A percentile compares a stretch with the other conserved stretches of the same genome.
phyloP scores from a whole-genome alignment of 169 alveolate species.

The Plasmodium vinckei region DNA sequence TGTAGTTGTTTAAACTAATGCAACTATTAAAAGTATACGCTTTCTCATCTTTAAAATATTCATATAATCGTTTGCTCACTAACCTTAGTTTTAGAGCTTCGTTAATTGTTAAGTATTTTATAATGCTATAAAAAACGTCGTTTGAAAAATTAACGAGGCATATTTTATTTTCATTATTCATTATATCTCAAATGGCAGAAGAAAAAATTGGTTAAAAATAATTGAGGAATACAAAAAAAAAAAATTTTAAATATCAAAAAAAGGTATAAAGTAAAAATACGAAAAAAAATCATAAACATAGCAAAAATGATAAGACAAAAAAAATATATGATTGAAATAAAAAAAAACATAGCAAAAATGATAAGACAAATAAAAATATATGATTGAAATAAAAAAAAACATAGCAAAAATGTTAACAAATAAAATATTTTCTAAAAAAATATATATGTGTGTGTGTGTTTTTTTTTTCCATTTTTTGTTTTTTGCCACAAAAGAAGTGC shows the following conservation, averaged over 20 bases:
- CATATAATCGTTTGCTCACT: slow-evolving; percentile 29
- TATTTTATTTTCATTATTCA: slow-evolving; percentile 23
- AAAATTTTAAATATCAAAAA: not conserved
- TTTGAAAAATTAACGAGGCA: slow-evolving; percentile 11
- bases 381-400: not conserved
- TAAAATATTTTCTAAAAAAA: not conserved
- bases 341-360: not conserved
- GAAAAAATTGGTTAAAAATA: slow-evolving; percentile 4
- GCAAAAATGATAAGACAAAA: not conserved
- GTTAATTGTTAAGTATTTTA: slow-evolving; percentile 39
- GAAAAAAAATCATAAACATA: not conserved
- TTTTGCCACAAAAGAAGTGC: not conserved
- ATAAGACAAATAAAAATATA: not conserved
- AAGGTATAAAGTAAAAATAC: not conserved
- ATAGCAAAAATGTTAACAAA: not conserved
- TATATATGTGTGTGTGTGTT: not conserved
- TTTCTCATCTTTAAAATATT: slow-evolving; percentile 47
- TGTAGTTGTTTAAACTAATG: slow-evolving; percentile 29
- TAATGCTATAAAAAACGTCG: slow-evolving; percentile 23
- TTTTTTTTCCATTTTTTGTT: not conserved
- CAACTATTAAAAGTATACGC: slow-evolving; percentile 23
- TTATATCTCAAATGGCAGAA: slow-evolving; percentile 9
- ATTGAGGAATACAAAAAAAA: not conserved
- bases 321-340: no score
- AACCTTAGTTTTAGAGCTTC: slow-evolving; percentile 37